Evolutionary conservation across 2,329 filamentous ascomycete genomes (phyloP).

Genomic region (Ophiostoma ulmi): DNA sequence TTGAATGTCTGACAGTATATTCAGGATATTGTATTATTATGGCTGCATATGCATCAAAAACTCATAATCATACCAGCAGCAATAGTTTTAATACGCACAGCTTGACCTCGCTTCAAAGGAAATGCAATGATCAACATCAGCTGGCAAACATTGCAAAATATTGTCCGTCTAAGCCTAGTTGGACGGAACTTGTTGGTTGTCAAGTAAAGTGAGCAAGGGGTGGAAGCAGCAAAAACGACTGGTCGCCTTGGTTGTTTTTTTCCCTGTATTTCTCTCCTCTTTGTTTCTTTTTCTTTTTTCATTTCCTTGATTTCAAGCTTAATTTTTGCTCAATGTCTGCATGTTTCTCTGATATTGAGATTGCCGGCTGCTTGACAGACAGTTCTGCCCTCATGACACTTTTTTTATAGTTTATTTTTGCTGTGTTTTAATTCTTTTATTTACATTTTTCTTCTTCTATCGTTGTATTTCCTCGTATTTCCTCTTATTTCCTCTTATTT

Average conservation of each 20-base stretch:
- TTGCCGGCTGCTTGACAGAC: background rate
- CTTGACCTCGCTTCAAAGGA: background rate
- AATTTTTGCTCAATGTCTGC: background rate
- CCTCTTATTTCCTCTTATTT: background rate
- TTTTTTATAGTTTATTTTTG: too few species aligned
- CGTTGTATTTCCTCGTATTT: background rate
- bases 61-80: too few species aligned
- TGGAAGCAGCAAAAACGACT: background rate
- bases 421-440: background rate
- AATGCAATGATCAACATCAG: background rate
- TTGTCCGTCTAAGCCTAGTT: background rate
- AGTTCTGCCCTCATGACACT: background rate
- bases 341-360: background rate
- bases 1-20: background rate
- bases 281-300: background rate
- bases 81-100: too few species aligned
- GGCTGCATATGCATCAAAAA: background rate
- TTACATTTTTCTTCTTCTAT: background rate
- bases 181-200: background rate
- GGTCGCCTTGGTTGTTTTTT: background rate
- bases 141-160: background rate
- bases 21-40: background rate
- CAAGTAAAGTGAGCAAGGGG: too few species aligned
- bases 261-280: too few species aligned
- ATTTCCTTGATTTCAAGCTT: background rate